Evolutionary conservation across 2,329 filamentous ascomycete genomes (phyloP).

Genomic region (Juglanconis oblonga): DNA sequence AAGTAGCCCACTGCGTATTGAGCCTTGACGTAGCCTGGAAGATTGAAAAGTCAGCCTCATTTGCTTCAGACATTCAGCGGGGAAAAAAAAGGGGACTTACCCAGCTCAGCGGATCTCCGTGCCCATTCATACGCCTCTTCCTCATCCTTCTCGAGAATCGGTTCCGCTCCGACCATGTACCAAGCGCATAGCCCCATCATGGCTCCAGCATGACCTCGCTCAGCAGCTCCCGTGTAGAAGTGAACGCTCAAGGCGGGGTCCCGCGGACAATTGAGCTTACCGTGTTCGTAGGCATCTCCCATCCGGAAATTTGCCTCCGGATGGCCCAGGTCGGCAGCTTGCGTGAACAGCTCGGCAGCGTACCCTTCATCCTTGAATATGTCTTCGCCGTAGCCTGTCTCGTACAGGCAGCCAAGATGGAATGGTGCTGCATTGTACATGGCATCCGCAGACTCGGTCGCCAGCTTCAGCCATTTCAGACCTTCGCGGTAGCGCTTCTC

Average conservation of each 20-base stretch:
- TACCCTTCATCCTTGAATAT: slow-evolving; percentile 89
- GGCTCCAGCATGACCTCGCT: slow-evolving; percentile 75
- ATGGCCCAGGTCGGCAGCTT: slow-evolving; percentile 89
- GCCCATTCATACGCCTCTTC: slow-evolving; percentile 97
- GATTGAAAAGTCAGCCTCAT: slow-evolving; percentile 18
- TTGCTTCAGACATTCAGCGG: neutral
- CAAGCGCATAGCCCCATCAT: slow-evolving; percentile 99
- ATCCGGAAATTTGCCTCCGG: slow-evolving; percentile 81
- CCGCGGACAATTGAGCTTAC: slow-evolving; percentile 78
- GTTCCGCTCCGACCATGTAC: slow-evolving; percentile 95
- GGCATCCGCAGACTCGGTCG: slow-evolving; percentile 80
- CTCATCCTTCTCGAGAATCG: slow-evolving; percentile 90
- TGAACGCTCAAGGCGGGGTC: slow-evolving; percentile 94
- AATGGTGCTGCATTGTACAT: slow-evolving; percentile 95
- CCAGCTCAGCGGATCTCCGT: slow-evolving; percentile 76
- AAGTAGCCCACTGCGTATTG: slow-evolving; percentile 96
- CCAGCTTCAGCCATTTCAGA: slow-evolving; percentile 93
- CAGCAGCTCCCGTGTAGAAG: slow-evolving; percentile 92
- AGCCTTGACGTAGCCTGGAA: slow-evolving; percentile 65
- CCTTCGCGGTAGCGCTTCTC: slow-evolving; percentile 85
- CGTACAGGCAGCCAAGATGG: slow-evolving; percentile 83
- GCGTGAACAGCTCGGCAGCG: slow-evolving; percentile 89
- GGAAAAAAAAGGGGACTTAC: slow-evolving; percentile 49
- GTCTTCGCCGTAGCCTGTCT: slow-evolving; percentile 90
- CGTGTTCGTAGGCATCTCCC: slow-evolving; percentile 97